These are phyloP conservation scores for Xylaria sp. DNA, from an alignment of 2,329 filamentous ascomycete species.

Conservation along the genomic window DNA sequence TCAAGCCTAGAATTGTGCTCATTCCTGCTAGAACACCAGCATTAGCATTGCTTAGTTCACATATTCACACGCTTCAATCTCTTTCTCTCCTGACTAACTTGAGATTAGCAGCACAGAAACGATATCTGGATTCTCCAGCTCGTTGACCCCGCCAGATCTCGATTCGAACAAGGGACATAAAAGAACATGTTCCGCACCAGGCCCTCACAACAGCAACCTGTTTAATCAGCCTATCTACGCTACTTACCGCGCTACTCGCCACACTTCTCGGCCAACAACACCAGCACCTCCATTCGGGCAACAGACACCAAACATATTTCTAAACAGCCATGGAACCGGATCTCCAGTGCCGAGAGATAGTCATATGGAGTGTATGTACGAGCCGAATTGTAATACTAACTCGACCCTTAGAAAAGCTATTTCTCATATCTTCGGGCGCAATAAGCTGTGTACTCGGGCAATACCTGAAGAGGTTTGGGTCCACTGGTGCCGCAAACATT, in stretches of 20 bases:
- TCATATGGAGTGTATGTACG: slow-evolving; percentile 61
- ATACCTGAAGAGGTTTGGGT: slow-evolving; percentile 79
- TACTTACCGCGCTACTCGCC: slow-evolving; percentile 43
- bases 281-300: slow-evolving; percentile 45
- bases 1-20: neutral
- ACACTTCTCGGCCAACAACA: slow-evolving; percentile 46
- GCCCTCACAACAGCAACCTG: slow-evolving; percentile 52
- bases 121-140: slow-evolving; percentile 19
- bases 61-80: neutral
- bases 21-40: neutral
- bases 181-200: slow-evolving; percentile 62
- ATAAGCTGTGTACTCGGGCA: slow-evolving; percentile 78
- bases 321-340: slow-evolving; percentile 33
- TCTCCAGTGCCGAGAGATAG: too few relatives aligned
- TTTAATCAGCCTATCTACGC: slow-evolving; percentile 41
- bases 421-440: slow-evolving; percentile 84
- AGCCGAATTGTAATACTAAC: slow-evolving; percentile 67
- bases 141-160: slow-evolving; percentile 40
- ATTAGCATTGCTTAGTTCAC: neutral
- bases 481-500: slow-evolving; percentile 83
- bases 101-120: slow-evolving; percentile 33
- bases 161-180: slow-evolving; percentile 56
- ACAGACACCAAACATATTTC: slow-evolving; percentile 37
- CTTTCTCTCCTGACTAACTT: slow-evolving; percentile 12
- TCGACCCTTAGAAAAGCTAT: slow-evolving; percentile 78